Percentiles rank a stretch among this genome's conserved stretches.
Conservation (phyloP, 768 basidiomycete genomes). For the Asterophora lycoperdoides region DNA sequence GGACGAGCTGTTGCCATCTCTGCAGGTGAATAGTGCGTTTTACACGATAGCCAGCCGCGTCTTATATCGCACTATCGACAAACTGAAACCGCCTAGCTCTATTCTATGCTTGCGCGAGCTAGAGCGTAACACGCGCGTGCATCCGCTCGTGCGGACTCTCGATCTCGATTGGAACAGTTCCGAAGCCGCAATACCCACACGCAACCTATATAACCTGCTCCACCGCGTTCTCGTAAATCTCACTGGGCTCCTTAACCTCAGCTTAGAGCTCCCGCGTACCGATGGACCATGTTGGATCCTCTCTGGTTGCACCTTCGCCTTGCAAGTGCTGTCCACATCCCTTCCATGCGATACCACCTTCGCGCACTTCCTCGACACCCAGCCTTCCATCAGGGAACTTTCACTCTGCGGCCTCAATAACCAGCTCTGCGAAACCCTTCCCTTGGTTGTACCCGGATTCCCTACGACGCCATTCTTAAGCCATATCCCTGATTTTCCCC, state of each 20-base stretch:
- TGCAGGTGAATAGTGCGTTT: slow-evolving; percentile 25
- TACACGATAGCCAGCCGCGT: slow-evolving; percentile 24
- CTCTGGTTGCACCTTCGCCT: slow-evolving; percentile 36
- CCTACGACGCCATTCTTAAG: slow-evolving; percentile 5
- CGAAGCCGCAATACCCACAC: slow-evolving; percentile 28
- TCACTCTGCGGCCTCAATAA: slow-evolving; percentile 45
- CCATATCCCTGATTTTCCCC: slow-evolving; percentile 24
- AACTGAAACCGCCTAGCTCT: slow-evolving; percentile 25
- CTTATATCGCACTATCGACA: slow-evolving; percentile 31
- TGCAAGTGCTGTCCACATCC: slow-evolving; percentile 50
- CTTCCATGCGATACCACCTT: slow-evolving; percentile 48
- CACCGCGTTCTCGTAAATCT: slow-evolving; percentile 38
- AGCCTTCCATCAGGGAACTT: slow-evolving; percentile 45
- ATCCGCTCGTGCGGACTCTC: slow-evolving; percentile 40
- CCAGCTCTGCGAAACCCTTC: slow-evolving; percentile 25
- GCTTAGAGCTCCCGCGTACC: slow-evolving; percentile 45
- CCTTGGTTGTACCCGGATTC: slow-evolving; percentile 20
- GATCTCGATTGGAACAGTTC: slow-evolving; percentile 37
- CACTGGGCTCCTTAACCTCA: slow-evolving; percentile 35
- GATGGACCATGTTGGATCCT: slow-evolving; percentile 48
- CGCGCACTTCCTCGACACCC: slow-evolving; percentile 48
- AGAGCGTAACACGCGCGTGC: slow-evolving; percentile 31
- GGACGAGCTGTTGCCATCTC: slow-evolving; percentile 19
- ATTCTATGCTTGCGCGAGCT: slow-evolving; percentile 39
- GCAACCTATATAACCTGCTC: slow-evolving; percentile 49